A percentile compares a stretch with the other conserved stretches of the same genome.
Evolutionary conservation across 176 grass and related monocot species (phyloP).

Genomic region (Oryza coarctata): DNA sequence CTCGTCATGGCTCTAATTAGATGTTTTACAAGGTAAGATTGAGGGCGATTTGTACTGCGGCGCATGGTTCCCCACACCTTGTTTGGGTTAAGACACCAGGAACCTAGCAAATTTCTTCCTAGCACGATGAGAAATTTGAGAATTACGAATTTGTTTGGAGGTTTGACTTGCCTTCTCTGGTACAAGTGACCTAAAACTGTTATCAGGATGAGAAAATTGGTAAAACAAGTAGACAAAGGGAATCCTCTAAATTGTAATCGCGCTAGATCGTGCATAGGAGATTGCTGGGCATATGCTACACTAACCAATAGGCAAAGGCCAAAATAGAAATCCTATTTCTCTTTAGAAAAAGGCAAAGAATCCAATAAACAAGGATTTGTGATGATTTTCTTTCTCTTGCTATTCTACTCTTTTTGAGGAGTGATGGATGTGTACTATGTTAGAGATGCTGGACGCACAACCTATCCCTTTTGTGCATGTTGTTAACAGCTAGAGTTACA

Average conservation of each 20-base stretch:
- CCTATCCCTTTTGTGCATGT: neutral
- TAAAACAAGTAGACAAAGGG: neutral
- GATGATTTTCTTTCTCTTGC: neutral
- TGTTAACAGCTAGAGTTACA: neutral
- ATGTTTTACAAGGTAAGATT: neutral
- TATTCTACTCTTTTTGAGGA: neutral
- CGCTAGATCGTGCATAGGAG: neutral
- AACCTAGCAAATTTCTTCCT: neutral
- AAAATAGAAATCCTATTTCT: neutral
- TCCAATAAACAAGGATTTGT: conserved; percentile 1
- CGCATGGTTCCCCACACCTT: neutral
- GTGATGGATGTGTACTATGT: neutral
- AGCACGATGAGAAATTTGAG: neutral
- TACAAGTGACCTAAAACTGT: neutral
- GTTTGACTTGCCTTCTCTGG: conserved; percentile 11
- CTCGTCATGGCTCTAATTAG: neutral
- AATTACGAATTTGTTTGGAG: neutral
- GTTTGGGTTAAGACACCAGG: neutral
- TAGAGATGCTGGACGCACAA: neutral
- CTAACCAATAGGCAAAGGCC: neutral
- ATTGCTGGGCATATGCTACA: neutral
- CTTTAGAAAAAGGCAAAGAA: neutral
- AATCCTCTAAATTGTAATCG: neutral
- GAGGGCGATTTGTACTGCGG: neutral
- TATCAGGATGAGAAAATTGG: neutral